Base-by-base conservation (phyloP, 805 yeast genomes). In the Kazachstania africana region DNA sequence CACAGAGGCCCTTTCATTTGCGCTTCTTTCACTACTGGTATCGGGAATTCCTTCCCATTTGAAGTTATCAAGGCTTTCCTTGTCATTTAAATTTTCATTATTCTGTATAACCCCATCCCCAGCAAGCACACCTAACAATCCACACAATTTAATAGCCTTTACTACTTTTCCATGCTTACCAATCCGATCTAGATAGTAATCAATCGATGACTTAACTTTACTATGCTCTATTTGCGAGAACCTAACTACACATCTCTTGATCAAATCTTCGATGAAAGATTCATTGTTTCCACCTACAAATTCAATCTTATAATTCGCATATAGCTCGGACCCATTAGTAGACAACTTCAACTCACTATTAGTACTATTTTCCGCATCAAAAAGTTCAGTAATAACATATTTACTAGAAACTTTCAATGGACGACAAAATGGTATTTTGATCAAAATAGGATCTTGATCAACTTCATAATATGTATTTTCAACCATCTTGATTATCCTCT, bases 61-160 rank as follows among this genome's bases (percentile, higher is more conserved):
- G 9, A 26, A 13, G 16, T 12, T 14, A 4, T 32, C 13, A 3
- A 22, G 22, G 6, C 10, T 12, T 4, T 18, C 17, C 4, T 27
- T 12, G 8, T 28, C 31, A 19, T 8, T 27, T 20, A 12, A 22
- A 14, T 15, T 31, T 33, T 14, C 26, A 30, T 8, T 17, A 22
- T 15, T 29, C 15, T 12, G 36, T 14, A 16, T 8, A 6, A 17
- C 16, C 10, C 17, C 16, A 8, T 27, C 39, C 3, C 32, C 28
- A 12, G 27, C 22, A 12, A 24, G 12, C 13, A 67, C 67, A 4
- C 75, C 69, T 24, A 81, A 55, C 29, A 73, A 70, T 0, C 94
- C 94, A 52, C 67, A 78, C 6, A 68, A 48, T 42, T 71, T 70
- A 19, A 79, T 68, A 0, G 87, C 70, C 34, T 69, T 69, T 16